Base-by-base conservation (phyloP, 139 green algal species). In the Zygnema cylindricum region DNA sequence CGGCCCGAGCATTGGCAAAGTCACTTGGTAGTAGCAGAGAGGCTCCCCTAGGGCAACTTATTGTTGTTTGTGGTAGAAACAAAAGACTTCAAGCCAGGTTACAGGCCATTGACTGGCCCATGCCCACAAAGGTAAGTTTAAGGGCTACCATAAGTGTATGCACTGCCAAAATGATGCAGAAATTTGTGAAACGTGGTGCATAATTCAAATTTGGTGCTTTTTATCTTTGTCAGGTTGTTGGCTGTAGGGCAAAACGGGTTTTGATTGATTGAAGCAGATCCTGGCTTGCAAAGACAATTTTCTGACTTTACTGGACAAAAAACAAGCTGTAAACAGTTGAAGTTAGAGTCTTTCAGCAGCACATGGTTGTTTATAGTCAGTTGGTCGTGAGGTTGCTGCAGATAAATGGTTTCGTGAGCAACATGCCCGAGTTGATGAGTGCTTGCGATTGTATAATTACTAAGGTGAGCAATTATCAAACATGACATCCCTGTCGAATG, bases 11-110 rank as follows among this genome's bases (percentile, higher is more conserved):
- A 21, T 89, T 99, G 76, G 95, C 93, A 2, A 76, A 33, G 36
- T 35, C 85, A 43, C 82, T 96, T 85, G 93, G 92, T 22, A 43
- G 23, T 11, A 86, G 39, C 86, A 95, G 93, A 1, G n/a, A 23
- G 33, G 49, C 40, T 25, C 71, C 86, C 23, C 49, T 55, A 30
- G 89, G 89, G 49, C 95, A 98, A 93, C 89, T 98, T 85, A 95
- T 98, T 43, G 95, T 98, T 1, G 95, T 99, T 84, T 98, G 96
- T 89, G 97, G 97, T 23, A 94, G 97, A 85, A 99, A 99, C 93
- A 87, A 95, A 79, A 87, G 91, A 75, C 95, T 99, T 63, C 87
- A 95, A 36, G 42, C 93, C 40, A 92, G 87, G 78, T 93, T 99
- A 54, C 33, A 90, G 2, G 40, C 73, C 0, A 33, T 83, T 7